Evolutionary conservation across 2,329 filamentous ascomycete species (phyloP), one percentile per base, ranked within the genome.

Genomic region (Xylariaceae sp.): DNA sequence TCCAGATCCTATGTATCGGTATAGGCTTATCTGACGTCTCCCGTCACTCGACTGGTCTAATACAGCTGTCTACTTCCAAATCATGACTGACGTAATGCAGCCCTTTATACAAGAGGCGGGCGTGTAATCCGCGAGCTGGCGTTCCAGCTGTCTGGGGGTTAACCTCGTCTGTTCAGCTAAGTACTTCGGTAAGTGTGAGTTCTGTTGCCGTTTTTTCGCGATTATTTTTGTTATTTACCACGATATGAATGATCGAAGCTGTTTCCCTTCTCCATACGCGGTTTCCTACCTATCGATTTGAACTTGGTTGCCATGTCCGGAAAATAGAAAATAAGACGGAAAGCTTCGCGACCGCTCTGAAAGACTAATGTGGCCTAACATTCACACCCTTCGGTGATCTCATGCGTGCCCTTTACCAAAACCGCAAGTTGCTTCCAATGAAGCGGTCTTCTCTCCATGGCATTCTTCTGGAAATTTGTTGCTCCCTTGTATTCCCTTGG

Each of bases 401-500:
- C 32, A 10, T 37, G 32, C n/a, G 32, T 37, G 32, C n/a, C 3
- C 53, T 50, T 41, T 46, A 21, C 41, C 48, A 50, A 44, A 54
- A 60, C 58, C 37, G 26, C 50, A 26, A 56, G 51, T 29, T 50
- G 44, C 48, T 29, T 44, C 20, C 32, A 26, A 32, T 54, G 18
- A n/a, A n/a, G n/a, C 26, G 9, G 19, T 29, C 40, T 47, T 26
- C 51, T 44, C 53, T 60, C 60, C 62, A 65, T 65, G 63, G 61
- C 57, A 58, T 61, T 58, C 58, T 50, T 63, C 42, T 58, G 62
- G 56, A 60, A 60, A 54, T 44, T 61, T 53, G 62, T 59, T 57
- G 58, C 60, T 56, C 61, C 60, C 50, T 64, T 60, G 63, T 60
- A 62, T 51, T 48, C 62, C 52, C 51, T 63, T 37, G 61, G 54